Base-by-base conservation (phyloP, 139 green algal species). In the Trebouxia sp. region DNA sequence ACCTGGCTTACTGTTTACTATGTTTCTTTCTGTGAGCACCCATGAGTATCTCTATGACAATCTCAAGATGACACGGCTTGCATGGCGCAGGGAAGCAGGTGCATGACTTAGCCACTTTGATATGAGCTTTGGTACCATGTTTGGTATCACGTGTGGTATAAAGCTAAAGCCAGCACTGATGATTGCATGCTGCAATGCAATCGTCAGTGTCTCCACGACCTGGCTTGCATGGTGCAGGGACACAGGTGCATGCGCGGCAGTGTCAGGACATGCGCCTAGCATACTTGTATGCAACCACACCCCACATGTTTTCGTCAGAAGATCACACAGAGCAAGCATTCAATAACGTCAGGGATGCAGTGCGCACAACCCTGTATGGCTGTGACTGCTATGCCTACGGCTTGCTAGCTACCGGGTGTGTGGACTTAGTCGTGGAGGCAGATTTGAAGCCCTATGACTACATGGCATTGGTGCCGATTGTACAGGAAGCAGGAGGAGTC, bases 341-440 rank as follows among this genome's bases (percentile, higher is more conserved):
- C 84, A 90, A 92, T 66, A 82, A 89, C 3, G 83, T 98, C 28
- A 78, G 93, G 11, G 91, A 95, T 66, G 26, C 76, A 0, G 91
- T 94, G 47, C 86, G 90, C 32, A 94, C 96, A 28, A 92, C 95
- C 0, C 87, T 98, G 84, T 99, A 97, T 83, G 97, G 97, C 62
- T 98, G 94, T 78, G 97, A 99, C 90, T 99, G 97, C 87, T 99
- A 99, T 86, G 97, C 97, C 2, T 99, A 99, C 66, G 97, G 97
- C 3, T 90, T 99, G 76, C 86, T 99, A 70, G 88, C 97, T 26
- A 84, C 89, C 3, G 96, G 96, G 2, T 89, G 91, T 42, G 83
- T 79, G 50, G 96, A 99, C 85, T 72, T 98, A 20, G 96, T 98
- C 56, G 85, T 94, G 22, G 97, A 99, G 84, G 95, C 95, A 5